Conservation (phyloP, 176 grass and related monocot genomes). For the Carex pumila region DNA sequence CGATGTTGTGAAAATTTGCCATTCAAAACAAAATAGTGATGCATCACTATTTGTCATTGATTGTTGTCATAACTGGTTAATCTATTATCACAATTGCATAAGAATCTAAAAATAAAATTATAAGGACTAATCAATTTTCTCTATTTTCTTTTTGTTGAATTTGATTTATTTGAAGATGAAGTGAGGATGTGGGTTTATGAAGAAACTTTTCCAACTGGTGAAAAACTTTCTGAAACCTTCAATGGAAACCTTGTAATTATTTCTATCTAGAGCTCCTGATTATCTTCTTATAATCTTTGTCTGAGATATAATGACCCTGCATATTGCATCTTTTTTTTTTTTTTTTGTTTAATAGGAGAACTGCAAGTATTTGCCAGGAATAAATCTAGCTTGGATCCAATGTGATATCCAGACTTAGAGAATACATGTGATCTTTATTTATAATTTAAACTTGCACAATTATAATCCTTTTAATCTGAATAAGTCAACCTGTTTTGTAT, state of each 20-base stretch:
- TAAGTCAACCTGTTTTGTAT: not conserved
- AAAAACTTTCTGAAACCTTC: constrained; percentile 79
- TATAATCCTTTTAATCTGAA: not conserved
- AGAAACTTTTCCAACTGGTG: constrained; percentile 59
- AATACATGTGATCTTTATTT: constrained; percentile 51
- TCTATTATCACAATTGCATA: not conserved
- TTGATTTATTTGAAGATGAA: constrained; percentile 50
- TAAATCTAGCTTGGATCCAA: constrained; percentile 79
- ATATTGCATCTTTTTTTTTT: not conserved
- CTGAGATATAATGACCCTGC: not conserved
- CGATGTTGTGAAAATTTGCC: not conserved
- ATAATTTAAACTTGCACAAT: not conserved
- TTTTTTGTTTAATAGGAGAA: constrained; percentile 64
- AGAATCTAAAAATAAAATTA: not conserved
- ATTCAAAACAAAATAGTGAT: not conserved
- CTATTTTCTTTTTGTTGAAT: not conserved
- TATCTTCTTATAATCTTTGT: not conserved
- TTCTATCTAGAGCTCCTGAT: not conserved
- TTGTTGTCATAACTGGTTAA: not conserved
- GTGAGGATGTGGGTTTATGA: constrained; percentile 95
- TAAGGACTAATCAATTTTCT: not conserved
- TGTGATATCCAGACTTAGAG: constrained; percentile 87
- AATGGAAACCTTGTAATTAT: constrained; percentile 51
- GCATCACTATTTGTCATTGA: not conserved
- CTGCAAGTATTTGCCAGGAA: constrained; percentile 87